phyloP scores from a whole-genome alignment of 208 protist species.

The Leptomonas pyrrhocoris region DNA sequence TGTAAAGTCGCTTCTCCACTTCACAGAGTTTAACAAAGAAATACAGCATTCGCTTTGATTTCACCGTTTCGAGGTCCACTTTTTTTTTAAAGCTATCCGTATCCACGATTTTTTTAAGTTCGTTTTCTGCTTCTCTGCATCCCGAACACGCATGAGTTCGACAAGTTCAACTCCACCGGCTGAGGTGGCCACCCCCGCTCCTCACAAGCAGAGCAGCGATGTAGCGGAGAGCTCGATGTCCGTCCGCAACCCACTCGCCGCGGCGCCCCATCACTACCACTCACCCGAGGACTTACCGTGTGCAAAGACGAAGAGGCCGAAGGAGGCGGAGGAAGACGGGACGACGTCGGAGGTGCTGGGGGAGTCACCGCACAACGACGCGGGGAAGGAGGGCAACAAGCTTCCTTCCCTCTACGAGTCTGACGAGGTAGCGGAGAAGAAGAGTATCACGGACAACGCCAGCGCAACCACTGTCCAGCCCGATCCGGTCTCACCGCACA shows the following conservation, averaged over 20 bases:
- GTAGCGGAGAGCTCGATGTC: neutral
- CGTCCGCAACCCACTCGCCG: slow-evolving; percentile 7
- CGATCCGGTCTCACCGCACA: neutral
- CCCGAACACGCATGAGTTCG: neutral
- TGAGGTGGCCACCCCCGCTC: neutral
- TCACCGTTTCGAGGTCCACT: too few species aligned
- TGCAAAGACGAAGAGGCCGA: too few species aligned
- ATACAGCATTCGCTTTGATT: too few species aligned
- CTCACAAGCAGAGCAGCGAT: neutral
- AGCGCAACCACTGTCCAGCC: neutral
- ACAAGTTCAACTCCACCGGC: neutral
- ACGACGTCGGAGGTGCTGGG: slow-evolving; percentile 1
- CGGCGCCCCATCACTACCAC: too few species aligned
- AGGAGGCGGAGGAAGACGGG: neutral
- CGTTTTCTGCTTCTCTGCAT: too few species aligned
- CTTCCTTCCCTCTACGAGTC: slow-evolving; percentile 7
- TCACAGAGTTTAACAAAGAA: too few species aligned
- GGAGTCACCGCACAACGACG: neutral
- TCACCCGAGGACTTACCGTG: too few species aligned
- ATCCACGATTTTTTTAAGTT: too few species aligned
- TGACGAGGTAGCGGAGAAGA: slow-evolving; percentile 16
- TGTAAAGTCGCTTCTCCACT: too few species aligned
- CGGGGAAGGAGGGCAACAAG: slow-evolving; percentile 13
- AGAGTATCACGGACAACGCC: neutral
- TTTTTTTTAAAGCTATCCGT: too few species aligned